Base-by-base conservation (phyloP, 192 early-diverging fungal genomes). In the Coemansia sp. region DNA sequence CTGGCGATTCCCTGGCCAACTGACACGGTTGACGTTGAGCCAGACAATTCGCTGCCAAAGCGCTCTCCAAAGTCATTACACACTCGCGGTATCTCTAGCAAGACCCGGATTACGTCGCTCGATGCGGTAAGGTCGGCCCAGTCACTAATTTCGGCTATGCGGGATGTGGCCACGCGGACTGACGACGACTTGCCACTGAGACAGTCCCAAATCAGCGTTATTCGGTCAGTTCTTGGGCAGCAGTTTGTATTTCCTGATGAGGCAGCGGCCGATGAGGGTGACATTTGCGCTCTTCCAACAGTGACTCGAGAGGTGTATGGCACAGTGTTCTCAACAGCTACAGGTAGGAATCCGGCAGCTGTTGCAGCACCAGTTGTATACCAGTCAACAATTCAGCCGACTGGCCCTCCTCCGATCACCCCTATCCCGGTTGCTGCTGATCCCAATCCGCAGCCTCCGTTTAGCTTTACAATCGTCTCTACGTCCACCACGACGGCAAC, bases 71-170 rank as follows among this genome's bases (percentile, higher is more conserved):
- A 49, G n/a, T 49, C 47, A 15, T n/a, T 49, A 4, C 47, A 49
- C 20, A 49, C 47, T 49, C 47, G 47, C 3, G 47, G 47, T 5
- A 20, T 49, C n/a, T 49, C 47, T 16, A 49, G 47, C 47, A 18
- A 49, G 16, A 49, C 47, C 47, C 47, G 47, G 47, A 49, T 49
- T 20, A 49, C 47, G n/a, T 49, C 47, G 8, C 47, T 49, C 15
- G 47, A 49, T 49, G 73, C 73, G 13, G 16, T 63, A 8, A 67
- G 49, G 22, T 78, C 70, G 1, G 75, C 70, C 5, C 58, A 44
- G 2, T 78, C 75, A 9, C 36, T 78, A 15, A 66, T 78, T 3
- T 78, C 75, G 8, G 70, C 33, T 16, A 78, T 78, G 70, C 70
- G 70, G 27, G 66, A 72, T 34, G 65, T 72, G 50, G 75, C 70